Conservation (phyloP, 2,329 filamentous ascomycete genomes). For the Nannizziopsis barbatae region DNA sequence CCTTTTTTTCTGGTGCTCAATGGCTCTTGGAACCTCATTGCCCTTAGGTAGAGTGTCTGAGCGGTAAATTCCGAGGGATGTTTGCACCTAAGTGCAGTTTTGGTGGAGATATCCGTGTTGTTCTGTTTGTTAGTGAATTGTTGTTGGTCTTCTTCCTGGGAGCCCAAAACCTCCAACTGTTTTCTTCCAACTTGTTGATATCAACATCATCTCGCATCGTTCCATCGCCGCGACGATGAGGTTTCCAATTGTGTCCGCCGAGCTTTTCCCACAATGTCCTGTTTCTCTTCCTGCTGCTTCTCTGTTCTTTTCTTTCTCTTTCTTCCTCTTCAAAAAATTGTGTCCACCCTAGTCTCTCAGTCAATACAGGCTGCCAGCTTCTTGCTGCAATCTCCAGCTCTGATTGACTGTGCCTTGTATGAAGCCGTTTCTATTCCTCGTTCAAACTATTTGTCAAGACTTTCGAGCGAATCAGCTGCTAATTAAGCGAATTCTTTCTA, state of each 20-base stretch:
- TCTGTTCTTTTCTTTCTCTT: constrained; percentile 1
- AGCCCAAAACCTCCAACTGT: background rate
- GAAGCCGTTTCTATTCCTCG: background rate
- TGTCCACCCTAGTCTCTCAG: background rate
- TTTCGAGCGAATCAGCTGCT: background rate
- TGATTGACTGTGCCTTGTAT: background rate
- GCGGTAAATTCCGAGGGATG: background rate
- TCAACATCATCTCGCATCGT: constrained; percentile 3
- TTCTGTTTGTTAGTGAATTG: background rate
- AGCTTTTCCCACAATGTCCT: constrained; percentile 3
- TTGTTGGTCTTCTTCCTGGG: constrained; percentile 2
- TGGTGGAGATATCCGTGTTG: constrained; percentile 6
- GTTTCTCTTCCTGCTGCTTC: background rate
- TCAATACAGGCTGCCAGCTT: background rate
- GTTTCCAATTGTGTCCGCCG: constrained; percentile 6
- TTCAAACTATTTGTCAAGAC: background rate
- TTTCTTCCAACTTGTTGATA: background rate
- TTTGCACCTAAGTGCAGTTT: background rate
- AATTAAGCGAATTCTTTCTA: constrained; percentile 1
- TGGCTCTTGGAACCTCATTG: background rate
- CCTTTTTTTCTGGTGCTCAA: background rate
- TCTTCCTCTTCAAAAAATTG: background rate
- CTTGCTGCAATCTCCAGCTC: background rate
- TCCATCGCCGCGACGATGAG: constrained; percentile 10
- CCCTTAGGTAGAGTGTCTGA: background rate